phyloP scores from a whole-genome alignment of 2,329 filamentous ascomycete genomes.

The Pseudofabraea citricarpa region DNA sequence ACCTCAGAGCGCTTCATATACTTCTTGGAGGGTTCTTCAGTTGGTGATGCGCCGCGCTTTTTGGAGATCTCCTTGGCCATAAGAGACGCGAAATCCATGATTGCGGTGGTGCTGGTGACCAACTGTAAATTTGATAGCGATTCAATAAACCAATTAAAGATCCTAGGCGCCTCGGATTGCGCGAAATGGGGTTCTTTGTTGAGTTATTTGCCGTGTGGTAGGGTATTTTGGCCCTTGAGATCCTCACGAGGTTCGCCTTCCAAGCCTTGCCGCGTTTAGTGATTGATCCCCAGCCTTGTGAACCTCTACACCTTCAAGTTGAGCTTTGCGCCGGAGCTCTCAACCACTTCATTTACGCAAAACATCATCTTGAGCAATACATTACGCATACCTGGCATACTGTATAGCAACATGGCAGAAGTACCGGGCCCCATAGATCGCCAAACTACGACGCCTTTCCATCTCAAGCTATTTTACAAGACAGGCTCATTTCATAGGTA shows the following conservation, averaged over 20 bases:
- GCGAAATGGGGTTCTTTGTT: no score
- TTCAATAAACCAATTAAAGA: no score
- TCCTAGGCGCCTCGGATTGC: neutral
- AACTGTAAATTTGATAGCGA: no score
- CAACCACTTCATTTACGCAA: constrained; percentile 5
- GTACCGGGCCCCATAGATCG: constrained; percentile 51
- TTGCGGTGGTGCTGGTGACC: constrained; percentile 20
- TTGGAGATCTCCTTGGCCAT: constrained; percentile 93
- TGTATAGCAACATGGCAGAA: constrained; percentile 26
- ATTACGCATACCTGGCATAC: constrained; percentile 9
- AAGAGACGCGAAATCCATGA: constrained; percentile 91
- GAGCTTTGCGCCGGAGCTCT: constrained; percentile 13
- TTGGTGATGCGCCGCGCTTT: constrained; percentile 22
- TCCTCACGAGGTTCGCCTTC: neutral
- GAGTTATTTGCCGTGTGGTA: no score
- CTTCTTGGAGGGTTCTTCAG: constrained; percentile 51
- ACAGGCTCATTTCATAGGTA: constrained; percentile 68
- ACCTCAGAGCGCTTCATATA: constrained; percentile 81
- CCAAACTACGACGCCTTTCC: constrained; percentile 71
- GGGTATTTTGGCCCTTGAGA: no score
- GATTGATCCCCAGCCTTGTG: neutral
- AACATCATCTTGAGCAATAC: constrained; percentile 3
- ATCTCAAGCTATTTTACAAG: constrained; percentile 81
- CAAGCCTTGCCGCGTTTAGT: neutral
- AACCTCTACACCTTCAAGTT: neutral